Percentiles rank a stretch among this genome's conserved stretches.
phyloP scores from a whole-genome alignment of 805 yeast species.

The Spathaspora boniae region DNA sequence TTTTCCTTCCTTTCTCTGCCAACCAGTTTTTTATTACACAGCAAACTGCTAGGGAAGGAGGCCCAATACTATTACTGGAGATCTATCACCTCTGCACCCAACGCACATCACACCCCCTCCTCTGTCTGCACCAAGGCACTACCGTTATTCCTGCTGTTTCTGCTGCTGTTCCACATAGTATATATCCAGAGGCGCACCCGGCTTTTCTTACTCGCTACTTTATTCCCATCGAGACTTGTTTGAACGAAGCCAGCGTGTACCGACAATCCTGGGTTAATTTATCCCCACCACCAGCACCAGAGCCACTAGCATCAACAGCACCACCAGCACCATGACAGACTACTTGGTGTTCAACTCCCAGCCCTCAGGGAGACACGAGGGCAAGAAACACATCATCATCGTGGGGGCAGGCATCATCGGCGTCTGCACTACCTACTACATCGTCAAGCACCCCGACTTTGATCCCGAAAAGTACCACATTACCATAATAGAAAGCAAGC shows the following conservation, averaged over 20 bases:
- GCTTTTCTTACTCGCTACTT: no score
- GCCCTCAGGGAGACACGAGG: constrained; percentile 50
- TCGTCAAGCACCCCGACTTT: constrained; percentile 79
- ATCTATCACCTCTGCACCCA: no score
- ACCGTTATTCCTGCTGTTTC: no score
- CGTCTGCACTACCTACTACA: constrained; percentile 87
- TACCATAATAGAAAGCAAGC: constrained; percentile 79
- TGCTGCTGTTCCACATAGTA: no score
- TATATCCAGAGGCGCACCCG: no score
- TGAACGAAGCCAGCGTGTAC: background rate
- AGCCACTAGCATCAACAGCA: background rate
- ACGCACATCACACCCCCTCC: no score
- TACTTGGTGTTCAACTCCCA: constrained; percentile 30
- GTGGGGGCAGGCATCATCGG: constrained; percentile 98
- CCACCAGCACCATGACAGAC: constrained; percentile 19
- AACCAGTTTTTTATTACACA: no score
- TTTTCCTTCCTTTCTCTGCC: no score
- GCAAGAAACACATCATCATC: constrained; percentile 72
- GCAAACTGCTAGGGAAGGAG: no score
- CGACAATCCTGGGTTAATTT: background rate
- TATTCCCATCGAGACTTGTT: background rate
- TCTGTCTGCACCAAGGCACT: no score
- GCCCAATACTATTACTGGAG: no score
- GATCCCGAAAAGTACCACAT: constrained; percentile 72
- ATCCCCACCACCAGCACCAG: no score